Base-by-base conservation (phyloP, 2,329 filamentous ascomycete species). In the Fusarium sp. region DNA sequence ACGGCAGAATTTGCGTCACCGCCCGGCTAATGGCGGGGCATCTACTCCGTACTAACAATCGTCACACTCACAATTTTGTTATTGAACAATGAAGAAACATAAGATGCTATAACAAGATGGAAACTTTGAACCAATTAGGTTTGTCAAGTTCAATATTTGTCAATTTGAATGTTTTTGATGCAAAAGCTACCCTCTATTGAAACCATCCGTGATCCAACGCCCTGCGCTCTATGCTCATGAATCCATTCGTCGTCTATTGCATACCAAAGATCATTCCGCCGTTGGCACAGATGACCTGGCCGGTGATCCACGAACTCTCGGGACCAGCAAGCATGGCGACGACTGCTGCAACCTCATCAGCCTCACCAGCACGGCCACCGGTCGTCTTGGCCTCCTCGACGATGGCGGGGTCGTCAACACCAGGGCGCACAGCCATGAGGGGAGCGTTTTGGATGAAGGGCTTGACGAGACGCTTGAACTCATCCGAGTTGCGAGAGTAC, bases 401-500 rank as follows among this genome's bases (percentile, higher is more conserved):
- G 17, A 78, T 59, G 49, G 76, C 76, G 5, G 75, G 70, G 11
- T 75, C 66, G 22, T 78, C 76, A 14, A 78, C 55, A 9, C 76
- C 76, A 5, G 72, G 61, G 3, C 76, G 75, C 33, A 68, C 74
- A 44, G 66, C 74, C 76, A 78, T 78, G 53, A 77, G 69, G 40
- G 76, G 76, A 3, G 76, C 76, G 55, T 78, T 78, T 62, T 78
- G 76, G 58, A 78, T 78, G 17, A 78, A 78, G 29, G 76, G 76
- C 72, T 78, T 78, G 67, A 78, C 76, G 38, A 78, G 75, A 16
- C 59, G 59, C 67, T 78, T 78, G 63, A 78, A 78, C 72, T 78
- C 76, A 10, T 78, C 76, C 36, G 76, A 68, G 69, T 78, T 78
- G 56, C 75, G 74, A 16, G 76, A 77, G 77, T 88, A 88, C 86